Percentiles rank a stretch among this genome's conserved stretches.
phyloP scores from a whole-genome alignment of 2,329 filamentous ascomycete genomes.

The Remersonia thermophila region DNA sequence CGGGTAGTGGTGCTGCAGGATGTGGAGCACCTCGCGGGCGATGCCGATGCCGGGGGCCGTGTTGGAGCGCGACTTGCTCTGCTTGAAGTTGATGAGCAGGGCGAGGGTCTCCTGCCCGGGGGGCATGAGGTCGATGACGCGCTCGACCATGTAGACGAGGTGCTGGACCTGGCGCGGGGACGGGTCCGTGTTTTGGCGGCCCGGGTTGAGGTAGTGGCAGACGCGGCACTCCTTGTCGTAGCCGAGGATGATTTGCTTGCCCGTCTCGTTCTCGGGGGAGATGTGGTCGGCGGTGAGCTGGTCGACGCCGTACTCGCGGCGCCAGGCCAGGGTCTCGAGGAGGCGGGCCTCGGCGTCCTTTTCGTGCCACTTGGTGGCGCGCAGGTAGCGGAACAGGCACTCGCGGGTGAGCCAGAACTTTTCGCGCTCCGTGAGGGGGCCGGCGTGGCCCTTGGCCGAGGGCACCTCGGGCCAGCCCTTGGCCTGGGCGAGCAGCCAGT shows the following conservation, averaged over 20 bases:
- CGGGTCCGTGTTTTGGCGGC: slow-evolving; percentile 81
- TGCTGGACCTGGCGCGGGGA: slow-evolving; percentile 84
- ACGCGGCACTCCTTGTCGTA: slow-evolving; percentile 79
- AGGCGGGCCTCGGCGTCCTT: slow-evolving; percentile 68
- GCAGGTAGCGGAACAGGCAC: slow-evolving; percentile 83
- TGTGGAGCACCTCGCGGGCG: slow-evolving; percentile 73
- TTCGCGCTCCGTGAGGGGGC: slow-evolving; percentile 65
- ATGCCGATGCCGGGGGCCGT: slow-evolving; percentile 60
- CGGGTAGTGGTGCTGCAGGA: slow-evolving; percentile 91
- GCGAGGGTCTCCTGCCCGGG: slow-evolving; percentile 77
- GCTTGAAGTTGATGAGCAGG: slow-evolving; percentile 84
- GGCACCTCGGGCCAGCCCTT: slow-evolving; percentile 59
- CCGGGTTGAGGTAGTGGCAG: slow-evolving; percentile 82
- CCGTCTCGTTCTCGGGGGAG: slow-evolving; percentile 86
- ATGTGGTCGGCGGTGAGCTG: slow-evolving; percentile 76
- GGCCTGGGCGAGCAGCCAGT: slow-evolving; percentile 57
- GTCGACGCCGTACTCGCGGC: slow-evolving; percentile 77
- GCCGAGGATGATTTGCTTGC: slow-evolving; percentile 83
- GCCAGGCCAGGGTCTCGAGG: slow-evolving; percentile 71
- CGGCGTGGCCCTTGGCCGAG: slow-evolving; percentile 43
- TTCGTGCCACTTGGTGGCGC: slow-evolving; percentile 82
- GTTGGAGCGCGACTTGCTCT: slow-evolving; percentile 61
- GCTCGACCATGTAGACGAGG: slow-evolving; percentile 90
- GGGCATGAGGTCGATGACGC: slow-evolving; percentile 75
- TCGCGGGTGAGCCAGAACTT: slow-evolving; percentile 85